Evolutionary conservation across 116 monocot species (phyloP).

Genomic region (Phalaenopsis hybrid): DNA sequence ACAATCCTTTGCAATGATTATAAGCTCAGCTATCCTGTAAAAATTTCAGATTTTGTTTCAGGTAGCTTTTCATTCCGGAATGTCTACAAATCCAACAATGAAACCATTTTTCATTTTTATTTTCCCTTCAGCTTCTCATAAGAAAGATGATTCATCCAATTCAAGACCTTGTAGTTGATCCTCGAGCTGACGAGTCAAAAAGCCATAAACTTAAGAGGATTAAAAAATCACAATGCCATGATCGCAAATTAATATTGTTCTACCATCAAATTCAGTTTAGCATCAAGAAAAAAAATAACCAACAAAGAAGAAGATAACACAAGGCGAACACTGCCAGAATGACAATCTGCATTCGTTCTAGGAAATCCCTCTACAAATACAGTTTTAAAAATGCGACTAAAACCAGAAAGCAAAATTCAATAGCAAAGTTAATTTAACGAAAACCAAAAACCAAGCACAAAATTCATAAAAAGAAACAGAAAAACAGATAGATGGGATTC

Average conservation of each 20-base stretch:
- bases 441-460: neutral
- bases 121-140: neutral
- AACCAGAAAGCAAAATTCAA: neutral
- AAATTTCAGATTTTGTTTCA: no score
- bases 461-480: neutral
- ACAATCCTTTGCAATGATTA: no score
- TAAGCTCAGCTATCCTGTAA: no score
- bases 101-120: no score
- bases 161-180: neutral
- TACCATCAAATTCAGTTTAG: neutral
- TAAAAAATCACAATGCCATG: neutral
- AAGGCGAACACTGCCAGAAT: neutral
- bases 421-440: neutral
- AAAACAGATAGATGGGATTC: neutral
- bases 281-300: neutral
- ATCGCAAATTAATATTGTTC: neutral
- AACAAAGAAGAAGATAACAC: neutral
- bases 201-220: neutral
- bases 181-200: neutral
- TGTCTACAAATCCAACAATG: no score
- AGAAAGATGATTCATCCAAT: neutral
- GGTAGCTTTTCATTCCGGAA: no score
- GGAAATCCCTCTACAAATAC: neutral
- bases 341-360: neutral
- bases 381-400: neutral